Conservation (phyloP, 768 basidiomycete genomes). For the Ephemerocybe angulata region DNA sequence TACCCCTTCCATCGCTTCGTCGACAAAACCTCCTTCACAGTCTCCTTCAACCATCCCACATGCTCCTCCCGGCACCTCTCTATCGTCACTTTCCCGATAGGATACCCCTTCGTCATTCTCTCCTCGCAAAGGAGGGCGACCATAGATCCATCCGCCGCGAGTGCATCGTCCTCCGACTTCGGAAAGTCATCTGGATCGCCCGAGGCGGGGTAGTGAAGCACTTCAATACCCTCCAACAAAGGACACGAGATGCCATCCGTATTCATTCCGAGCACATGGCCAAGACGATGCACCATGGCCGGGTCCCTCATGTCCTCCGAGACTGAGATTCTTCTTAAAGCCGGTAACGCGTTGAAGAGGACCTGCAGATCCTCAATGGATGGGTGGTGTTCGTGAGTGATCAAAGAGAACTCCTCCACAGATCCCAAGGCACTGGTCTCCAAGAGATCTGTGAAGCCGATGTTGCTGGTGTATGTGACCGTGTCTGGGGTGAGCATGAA, state of each 20-base stretch:
- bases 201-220: background rate
- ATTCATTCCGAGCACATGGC: too few species aligned
- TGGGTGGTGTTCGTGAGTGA: too few species aligned
- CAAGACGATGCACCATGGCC: too few species aligned
- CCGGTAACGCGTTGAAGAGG: too few species aligned
- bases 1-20: background rate
- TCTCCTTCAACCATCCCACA: background rate
- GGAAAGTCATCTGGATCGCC: background rate
- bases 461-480: background rate
- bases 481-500: background rate
- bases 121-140: background rate
- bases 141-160: background rate
- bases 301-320: too few species aligned
- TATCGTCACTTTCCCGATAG: background rate
- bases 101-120: background rate
- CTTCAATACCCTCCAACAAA: background rate
- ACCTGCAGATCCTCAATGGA: too few species aligned
- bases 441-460: too few species aligned
- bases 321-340: too few species aligned
- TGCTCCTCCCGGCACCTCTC: background rate
- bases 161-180: background rate
- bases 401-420: too few species aligned
- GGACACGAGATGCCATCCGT: background rate
- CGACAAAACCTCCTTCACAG: background rate
- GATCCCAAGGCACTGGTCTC: too few species aligned